A percentile compares a stretch with the other conserved stretches of the same genome.
phyloP scores from a whole-genome alignment of 2,329 filamentous ascomycete genomes.

The Chaetomium sp. region DNA sequence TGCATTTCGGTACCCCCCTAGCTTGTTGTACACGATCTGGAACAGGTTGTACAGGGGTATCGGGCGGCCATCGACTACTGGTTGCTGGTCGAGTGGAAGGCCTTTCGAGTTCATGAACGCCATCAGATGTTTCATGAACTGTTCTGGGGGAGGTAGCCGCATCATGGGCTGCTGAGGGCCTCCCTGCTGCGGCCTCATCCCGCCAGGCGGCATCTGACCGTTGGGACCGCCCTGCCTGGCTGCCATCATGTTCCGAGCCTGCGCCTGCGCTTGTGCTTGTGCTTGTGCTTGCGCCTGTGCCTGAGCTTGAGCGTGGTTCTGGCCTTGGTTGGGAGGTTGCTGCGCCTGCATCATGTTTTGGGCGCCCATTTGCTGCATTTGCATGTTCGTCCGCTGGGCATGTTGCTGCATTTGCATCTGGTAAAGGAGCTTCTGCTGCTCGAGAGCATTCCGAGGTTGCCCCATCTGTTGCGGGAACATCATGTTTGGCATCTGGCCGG shows the following conservation, averaged over 20 bases:
- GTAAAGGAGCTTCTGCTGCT: constrained; percentile 77
- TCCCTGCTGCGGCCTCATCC: constrained; percentile 37
- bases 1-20: constrained; percentile 75
- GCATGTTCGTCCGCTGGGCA: constrained; percentile 60
- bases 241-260: constrained; percentile 51
- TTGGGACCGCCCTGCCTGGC: constrained; percentile 57
- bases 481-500: constrained; percentile 34
- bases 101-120: constrained; percentile 76
- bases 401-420: constrained; percentile 65
- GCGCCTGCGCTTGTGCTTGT: constrained; percentile 29
- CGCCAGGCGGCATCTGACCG: constrained; percentile 55
- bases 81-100: constrained; percentile 73
- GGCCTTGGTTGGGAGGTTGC: constrained; percentile 15
- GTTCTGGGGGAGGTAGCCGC: constrained; percentile 60
- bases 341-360: constrained; percentile 38
- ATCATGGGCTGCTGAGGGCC: constrained; percentile 50
- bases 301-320: constrained; percentile 26
- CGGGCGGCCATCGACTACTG: constrained; percentile 70
- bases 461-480: constrained; percentile 44
- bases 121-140: constrained; percentile 74
- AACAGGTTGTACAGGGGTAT: constrained; percentile 79
- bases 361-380: constrained; percentile 41
- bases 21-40: constrained; percentile 68
- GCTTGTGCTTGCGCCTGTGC: constrained; percentile 10
- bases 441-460: constrained; percentile 59